These are phyloP conservation scores for Agrocybe chaxingu DNA, from an alignment of 768 basidiomycete genomes.

Conservation along the genomic window DNA sequence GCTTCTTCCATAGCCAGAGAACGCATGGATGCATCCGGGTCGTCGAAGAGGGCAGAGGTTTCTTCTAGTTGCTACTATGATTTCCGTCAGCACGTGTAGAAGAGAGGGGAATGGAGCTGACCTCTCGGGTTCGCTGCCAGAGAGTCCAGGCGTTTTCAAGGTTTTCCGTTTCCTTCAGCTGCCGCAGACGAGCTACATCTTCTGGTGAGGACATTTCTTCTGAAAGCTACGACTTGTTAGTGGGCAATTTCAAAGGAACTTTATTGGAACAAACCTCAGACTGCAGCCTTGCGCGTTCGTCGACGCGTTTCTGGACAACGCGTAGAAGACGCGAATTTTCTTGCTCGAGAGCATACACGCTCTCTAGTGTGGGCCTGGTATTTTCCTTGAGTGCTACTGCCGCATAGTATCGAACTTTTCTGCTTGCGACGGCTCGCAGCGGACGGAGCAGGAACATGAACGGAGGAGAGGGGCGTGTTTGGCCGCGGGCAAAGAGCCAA, in stretches of 20 bases:
- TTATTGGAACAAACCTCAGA: slow-evolving; percentile 35
- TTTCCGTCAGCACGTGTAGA: slow-evolving; percentile 7
- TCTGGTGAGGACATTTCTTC: slow-evolving; percentile 50
- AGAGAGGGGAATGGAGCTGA: slow-evolving; percentile 26
- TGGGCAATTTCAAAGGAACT: neutral
- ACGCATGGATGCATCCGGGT: slow-evolving; percentile 76
- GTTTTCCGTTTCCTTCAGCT: slow-evolving; percentile 66
- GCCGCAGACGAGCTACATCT: slow-evolving; percentile 56
- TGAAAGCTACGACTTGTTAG: slow-evolving; percentile 38
- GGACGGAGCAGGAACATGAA: slow-evolving; percentile 16
- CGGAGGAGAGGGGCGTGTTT: slow-evolving; percentile 14
- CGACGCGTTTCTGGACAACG: slow-evolving; percentile 50
- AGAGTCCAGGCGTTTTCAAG: slow-evolving; percentile 66
- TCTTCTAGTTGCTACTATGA: slow-evolving; percentile 62
- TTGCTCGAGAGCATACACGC: slow-evolving; percentile 25
- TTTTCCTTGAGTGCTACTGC: neutral
- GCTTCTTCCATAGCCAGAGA: slow-evolving; percentile 71
- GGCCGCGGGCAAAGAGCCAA: slow-evolving; percentile 12
- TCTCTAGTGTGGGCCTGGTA: slow-evolving; percentile 8
- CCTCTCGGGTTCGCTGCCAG: slow-evolving; percentile 57
- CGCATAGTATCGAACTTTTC: slow-evolving; percentile 2
- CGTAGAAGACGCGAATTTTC: slow-evolving; percentile 52
- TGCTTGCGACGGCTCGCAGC: neutral
- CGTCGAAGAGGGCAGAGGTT: slow-evolving; percentile 57
- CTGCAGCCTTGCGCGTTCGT: slow-evolving; percentile 42